Conservation (phyloP, 176 grass and related monocot genomes). For the Aegilops speltoides region DNA sequence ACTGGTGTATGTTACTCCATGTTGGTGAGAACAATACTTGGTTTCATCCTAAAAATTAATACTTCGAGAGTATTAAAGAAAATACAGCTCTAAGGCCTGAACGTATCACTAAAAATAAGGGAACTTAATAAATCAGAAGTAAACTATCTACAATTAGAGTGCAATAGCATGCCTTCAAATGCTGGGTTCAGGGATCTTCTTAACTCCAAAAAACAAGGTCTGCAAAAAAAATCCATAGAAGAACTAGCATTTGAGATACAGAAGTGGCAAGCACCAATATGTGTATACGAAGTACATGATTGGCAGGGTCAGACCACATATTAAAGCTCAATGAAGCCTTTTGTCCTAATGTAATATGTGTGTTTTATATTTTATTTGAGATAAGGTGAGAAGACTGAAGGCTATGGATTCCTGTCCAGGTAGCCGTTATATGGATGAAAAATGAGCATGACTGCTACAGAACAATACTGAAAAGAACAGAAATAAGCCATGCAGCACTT, state of each 20-base stretch:
- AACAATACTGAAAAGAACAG: conserved; percentile 1
- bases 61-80: not conserved
- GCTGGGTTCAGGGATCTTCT: conserved; percentile 13
- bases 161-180: not conserved
- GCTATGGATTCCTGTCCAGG: not conserved
- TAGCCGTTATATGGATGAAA: not conserved
- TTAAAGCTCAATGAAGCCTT: not conserved
- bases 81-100: not conserved
- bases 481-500: not conserved
- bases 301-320: not conserved
- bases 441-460: not conserved
- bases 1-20: not conserved
- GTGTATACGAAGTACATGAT: not conserved
- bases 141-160: not conserved
- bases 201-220: not conserved
- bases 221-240: not conserved
- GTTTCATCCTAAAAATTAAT: not conserved
- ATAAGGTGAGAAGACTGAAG: not conserved
- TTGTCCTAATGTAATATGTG: not conserved
- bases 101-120: not conserved
- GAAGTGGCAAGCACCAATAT: not conserved
- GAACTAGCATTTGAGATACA: not conserved
- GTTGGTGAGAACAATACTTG: not conserved
- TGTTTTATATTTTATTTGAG: not conserved
- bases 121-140: not conserved